These are phyloP conservation scores for Notholithocarpus densiflorus DNA, from an alignment of 306 rosid species.

Conservation along the genomic window DNA sequence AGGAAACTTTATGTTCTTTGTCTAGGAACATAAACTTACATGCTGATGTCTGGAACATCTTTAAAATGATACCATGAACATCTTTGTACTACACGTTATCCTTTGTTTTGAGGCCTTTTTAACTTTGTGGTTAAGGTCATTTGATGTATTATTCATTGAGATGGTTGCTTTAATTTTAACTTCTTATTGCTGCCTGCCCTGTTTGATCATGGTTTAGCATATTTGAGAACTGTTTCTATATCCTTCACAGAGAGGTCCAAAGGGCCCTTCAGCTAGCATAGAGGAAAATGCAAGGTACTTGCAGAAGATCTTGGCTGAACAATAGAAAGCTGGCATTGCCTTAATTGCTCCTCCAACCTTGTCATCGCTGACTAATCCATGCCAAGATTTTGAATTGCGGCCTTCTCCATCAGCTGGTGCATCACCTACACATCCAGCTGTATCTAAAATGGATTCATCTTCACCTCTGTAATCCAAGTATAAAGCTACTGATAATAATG, in stretches of 20 bases:
- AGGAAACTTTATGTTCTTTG: too few relatives aligned
- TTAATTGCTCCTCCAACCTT: conserved; percentile 28
- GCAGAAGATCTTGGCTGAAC: conserved; percentile 40
- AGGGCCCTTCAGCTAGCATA: conserved; percentile 40
- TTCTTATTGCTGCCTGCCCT: too few relatives aligned
- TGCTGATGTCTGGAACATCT: too few relatives aligned
- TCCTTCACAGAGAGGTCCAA: conserved; percentile 23
- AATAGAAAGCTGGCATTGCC: conserved; percentile 38
- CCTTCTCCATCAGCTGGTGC: conserved; percentile 13
- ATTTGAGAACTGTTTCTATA: too few relatives aligned
- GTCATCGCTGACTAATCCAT: conserved; percentile 9
- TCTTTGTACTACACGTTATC: too few relatives aligned
- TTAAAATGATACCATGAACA: background rate
- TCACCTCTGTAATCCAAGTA: conserved; percentile 19
- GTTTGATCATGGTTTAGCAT: too few relatives aligned
- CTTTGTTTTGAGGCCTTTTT: too few relatives aligned
- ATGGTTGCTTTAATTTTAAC: too few relatives aligned
- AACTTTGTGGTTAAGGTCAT: too few relatives aligned
- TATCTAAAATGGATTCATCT: conserved; percentile 19
- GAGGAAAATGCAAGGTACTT: conserved; percentile 41
- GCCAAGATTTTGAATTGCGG: conserved; percentile 14
- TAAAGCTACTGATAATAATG: conserved; percentile 13
- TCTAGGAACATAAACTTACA: too few relatives aligned
- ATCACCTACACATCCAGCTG: conserved; percentile 7
- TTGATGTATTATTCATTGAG: too few relatives aligned